Evolutionary conservation across 2,329 filamentous ascomycete genomes (phyloP), one percentile per base, ranked within the genome.

Genomic region (Rhinocladiella similis): DNA sequence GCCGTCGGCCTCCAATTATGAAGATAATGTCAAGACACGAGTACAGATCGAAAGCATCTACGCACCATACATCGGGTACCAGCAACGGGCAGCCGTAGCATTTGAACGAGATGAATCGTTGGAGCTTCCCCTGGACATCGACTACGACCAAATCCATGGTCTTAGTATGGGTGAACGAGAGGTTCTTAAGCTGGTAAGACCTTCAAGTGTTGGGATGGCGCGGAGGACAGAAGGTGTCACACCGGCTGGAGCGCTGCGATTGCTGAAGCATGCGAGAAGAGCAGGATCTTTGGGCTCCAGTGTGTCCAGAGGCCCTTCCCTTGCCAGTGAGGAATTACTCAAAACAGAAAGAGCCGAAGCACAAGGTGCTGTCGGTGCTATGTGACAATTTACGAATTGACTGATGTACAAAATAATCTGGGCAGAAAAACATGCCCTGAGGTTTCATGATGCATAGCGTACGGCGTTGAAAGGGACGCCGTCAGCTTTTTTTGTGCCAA

Each of bases 161-260:
- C 77, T 99, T 50, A 91, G 89, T 54, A 82, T 85, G 36, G 91
- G 90, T 56, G 94, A 97, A 76, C 87, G 83, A 72, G 80, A 84
- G 25, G 81, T 87, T 3, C 77, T 99, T 35, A 81, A 83, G 56
- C 76, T 79, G 2, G 88, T 90, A 1, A 78, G 84, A 50, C 94
- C 94, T 0, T 90, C 95, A 73, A 95, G 84, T 59, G 79, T 99
- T 19, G 93, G 90, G 0, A 94, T 97, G 80, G 93, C 93, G 29
- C 81, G 91, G 47, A 78, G 94, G 13, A 84, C 97, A 10, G 94
- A 99, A 72, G 93, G 93, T 2, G 80, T 81, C 18, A 79, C 77
- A 12, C 77, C 77, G 13, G 68, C 70, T 13, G 77, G 76, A 29
- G 74, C 75, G 5, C 63, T 79, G 56, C 67, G 73, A 33, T 62